Evolutionary conservation across 208 protist genomes (phyloP), one percentile per base, ranked within the genome.

Genomic region (Trypanosoma congolense): DNA sequence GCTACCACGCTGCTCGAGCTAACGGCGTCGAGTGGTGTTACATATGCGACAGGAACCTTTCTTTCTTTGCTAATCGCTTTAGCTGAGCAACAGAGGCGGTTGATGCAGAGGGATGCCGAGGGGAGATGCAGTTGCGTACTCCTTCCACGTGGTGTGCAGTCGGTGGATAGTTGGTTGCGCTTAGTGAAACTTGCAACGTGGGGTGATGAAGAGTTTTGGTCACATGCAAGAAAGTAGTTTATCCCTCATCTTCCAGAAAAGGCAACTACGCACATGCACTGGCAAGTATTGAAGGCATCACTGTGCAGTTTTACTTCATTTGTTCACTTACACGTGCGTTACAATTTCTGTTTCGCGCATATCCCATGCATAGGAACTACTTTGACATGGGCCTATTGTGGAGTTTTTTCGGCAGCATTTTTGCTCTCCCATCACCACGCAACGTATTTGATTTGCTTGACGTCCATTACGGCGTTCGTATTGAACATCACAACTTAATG

Each of bases 291-390:
- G 83, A 91, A 66, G 70, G 65, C 26, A 80, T 91, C 28, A 63
- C 83, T 22, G 54, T 83, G 28, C 83, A 91, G 69, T 87, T 75
- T 66, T 56, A 42, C 49, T 87, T 77, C 57, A 71, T 75, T 0
- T 71, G 64, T 21, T 51, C 73, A 1, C 26, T 79, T 26, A 46
- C 72, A n/a, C 68, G 60, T 35, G 65, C 67, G n/a, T 47, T 84
- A 6, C 44, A 70, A 8, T 46, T 40, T 56, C 55, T 85, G 46
- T 35, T 82, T 14, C 4, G 36, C 2, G 42, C 46, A 12, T 40
- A 57, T 47, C 19, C 58, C 22, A 35, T 51, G 22, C 29, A 66
- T 29, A 21, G 42, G 10, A 46, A 30, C 4, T 5, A 68, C 10
- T 48, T 71, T 35, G 22, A 55, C 19, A 41, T 70, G 50, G 51